Base-by-base conservation (phyloP, 192 early-diverging fungal genomes). In the Linnemannia exigua region DNA sequence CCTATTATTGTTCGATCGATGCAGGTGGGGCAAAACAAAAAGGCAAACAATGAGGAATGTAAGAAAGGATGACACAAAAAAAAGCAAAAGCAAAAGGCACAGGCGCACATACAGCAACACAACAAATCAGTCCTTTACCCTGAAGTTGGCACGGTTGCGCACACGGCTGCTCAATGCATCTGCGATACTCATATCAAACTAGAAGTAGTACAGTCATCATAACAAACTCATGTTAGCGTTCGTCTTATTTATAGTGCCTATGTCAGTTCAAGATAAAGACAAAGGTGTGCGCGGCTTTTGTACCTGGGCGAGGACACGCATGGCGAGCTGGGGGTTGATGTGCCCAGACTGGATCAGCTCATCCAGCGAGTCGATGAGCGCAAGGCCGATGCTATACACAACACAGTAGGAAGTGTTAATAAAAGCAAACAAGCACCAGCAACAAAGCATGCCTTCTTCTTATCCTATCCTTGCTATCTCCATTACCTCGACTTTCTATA, bases 361-460 rank as follows among this genome's bases (percentile, higher is more conserved):
- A 87, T 99, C 99, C 25, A 99, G 90, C 9, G 99, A 95, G 81
- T 99, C 99, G 8, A 96, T 98, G 78, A 99, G 91, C 31, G 99
- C 96, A 44, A 91, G 92, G 5, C 99, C 99, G 44, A 99, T 91
- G 68, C 97, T 92, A 75, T 17, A 31, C 1, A 44, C 44, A 36
- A 31, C 22, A 25, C 16, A 7, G 3, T 75, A 41, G 2, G 12
- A 52, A 67, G 15, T 67, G 15, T 38, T 44, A 44, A 44, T 9
- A 44, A 44, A n/a, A 1, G 37, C 3, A 37, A 28, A 71, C n/a
- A 25, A 17, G 17, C 1, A 14, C 2, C 28, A 46, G 28, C 16
- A 76, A 25, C 15, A 31, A 63, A 19, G 1, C 63, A 28, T 6
- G 1, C 31, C 31, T 35, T 35, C 9, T 36, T 35, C 67, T 69